phyloP scores from a whole-genome alignment of 148 eudicot genomes.

The Vaccinium myrtillus region DNA sequence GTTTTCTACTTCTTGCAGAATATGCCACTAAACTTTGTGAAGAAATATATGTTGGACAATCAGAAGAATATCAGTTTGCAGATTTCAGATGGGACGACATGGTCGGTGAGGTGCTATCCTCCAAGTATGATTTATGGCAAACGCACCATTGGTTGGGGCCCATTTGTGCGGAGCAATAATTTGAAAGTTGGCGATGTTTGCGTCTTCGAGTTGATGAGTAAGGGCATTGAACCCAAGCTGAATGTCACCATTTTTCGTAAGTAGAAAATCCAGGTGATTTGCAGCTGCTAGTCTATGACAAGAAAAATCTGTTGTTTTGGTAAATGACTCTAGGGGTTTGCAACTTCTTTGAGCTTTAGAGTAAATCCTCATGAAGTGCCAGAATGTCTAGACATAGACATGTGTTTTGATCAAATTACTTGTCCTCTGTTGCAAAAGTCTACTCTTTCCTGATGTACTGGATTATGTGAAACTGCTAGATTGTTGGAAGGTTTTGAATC shows the following conservation, averaged over 20 bases:
- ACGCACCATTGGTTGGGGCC: not conserved
- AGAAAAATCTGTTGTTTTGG: too few relatives aligned
- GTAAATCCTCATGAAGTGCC: too few relatives aligned
- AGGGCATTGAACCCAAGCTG: not conserved
- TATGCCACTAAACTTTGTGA: not conserved
- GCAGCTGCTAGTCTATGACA: too few relatives aligned
- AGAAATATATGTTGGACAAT: not conserved
- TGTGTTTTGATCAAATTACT: too few relatives aligned
- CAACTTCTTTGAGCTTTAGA: too few relatives aligned
- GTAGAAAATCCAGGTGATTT: too few relatives aligned
- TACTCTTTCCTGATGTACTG: too few relatives aligned
- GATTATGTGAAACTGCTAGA: too few relatives aligned
- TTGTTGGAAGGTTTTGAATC: too few relatives aligned
- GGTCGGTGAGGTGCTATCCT: not conserved
- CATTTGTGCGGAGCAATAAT: constrained; percentile 28
- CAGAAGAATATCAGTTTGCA: not conserved
- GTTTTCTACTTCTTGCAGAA: constrained; percentile 2
- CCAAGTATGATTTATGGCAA: not conserved
- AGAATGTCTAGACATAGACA: too few relatives aligned
- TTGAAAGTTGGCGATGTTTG: constrained; percentile 33
- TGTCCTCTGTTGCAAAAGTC: too few relatives aligned
- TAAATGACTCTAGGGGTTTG: too few relatives aligned
- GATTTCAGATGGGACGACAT: constrained; percentile 14
- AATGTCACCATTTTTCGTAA: constrained; percentile 11
- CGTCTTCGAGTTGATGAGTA: constrained; percentile 25